Evolutionary conservation across 2,329 filamentous ascomycete species (phyloP), one percentile per base, ranked within the genome.

Genomic region (Cladosporium cucumerinum): DNA sequence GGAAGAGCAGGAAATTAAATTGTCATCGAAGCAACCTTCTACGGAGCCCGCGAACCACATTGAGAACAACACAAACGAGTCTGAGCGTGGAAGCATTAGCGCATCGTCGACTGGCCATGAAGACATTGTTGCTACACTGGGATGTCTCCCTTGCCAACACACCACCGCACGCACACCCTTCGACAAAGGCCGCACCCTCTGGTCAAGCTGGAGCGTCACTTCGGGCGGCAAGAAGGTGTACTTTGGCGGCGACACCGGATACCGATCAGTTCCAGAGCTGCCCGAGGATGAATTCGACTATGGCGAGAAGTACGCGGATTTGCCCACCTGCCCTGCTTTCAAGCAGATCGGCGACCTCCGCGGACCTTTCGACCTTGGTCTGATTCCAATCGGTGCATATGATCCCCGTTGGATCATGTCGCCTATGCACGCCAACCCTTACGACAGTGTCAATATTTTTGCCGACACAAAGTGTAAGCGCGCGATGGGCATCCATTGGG

Each of bases 301-400:
- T 75, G 85, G 83, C 7, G 80, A 86, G 0, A 85, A 88, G 65
- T 87, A 88, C 71, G 57, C 67, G 23, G 81, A 87, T 18, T 81
- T 88, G 60, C 92, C 93, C 5, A 80, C 82, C 25, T 96, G 91
- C 74, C 93, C 93, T 8, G 92, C 93, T 58, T 97, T 97, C 80
- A 85, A 86, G 67, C 85, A 96, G 76, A 93, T 97, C 67, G 94
- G 94, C 67, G 79, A 87, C 18, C 84, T 89, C 61, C 84, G 92
- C 36, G 93, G 94, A 0, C 92, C 92, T 0, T 97, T 97, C 72
- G 92, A 97, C 75, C 85, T 98, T 7, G 94, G 94, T 0, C 80
- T 97, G 63, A 95, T 98, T 69, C 94, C 94, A 46, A 97, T 98
- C 70, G 94, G 94, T 61, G 94, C 93, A 1, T 97, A 97, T 77